Conservation (phyloP, 768 basidiomycete genomes). For the Hericium erinaceus region DNA sequence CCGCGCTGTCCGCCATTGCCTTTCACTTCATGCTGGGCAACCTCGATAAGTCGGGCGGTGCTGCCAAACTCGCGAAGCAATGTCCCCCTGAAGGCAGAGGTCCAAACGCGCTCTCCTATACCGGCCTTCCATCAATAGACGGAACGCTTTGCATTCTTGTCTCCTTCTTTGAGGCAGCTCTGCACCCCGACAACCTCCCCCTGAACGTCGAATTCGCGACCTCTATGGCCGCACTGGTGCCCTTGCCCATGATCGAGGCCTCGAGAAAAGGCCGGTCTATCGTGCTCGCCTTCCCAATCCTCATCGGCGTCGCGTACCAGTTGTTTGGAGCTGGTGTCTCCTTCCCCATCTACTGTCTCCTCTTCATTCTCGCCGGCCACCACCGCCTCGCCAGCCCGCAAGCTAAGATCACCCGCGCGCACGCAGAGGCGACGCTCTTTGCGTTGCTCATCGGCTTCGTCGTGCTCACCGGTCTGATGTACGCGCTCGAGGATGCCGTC, state of each 20-base stretch:
- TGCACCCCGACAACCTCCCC: slow-evolving; percentile 1
- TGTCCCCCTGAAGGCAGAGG: slow-evolving; percentile 10
- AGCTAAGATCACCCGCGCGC: slow-evolving; percentile 9
- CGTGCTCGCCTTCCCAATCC: slow-evolving; percentile 1
- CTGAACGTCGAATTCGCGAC: slow-evolving; percentile 4
- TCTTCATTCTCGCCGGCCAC: slow-evolving; percentile 8
- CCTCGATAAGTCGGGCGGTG: slow-evolving; percentile 9
- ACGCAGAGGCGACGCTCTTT: slow-evolving; percentile 10
- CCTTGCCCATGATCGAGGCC: slow-evolving; percentile 11
- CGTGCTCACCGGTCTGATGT: slow-evolving; percentile 5
- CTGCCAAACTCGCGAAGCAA: neutral
- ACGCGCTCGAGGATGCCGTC: slow-evolving; percentile 5
- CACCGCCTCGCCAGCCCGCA: neutral
- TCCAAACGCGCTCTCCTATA: slow-evolving; percentile 6
- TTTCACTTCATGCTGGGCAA: slow-evolving; percentile 5
- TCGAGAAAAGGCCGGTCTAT: slow-evolving; percentile 3
- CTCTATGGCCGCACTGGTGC: slow-evolving; percentile 3
- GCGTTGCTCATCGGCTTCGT: slow-evolving; percentile 6
- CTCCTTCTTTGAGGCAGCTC: slow-evolving; percentile 7
- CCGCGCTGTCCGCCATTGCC: slow-evolving; percentile 2
- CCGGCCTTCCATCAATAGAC: slow-evolving; percentile 3
- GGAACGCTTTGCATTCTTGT: slow-evolving; percentile 5
- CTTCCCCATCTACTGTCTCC: slow-evolving; percentile 10
- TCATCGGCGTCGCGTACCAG: slow-evolving; percentile 7
- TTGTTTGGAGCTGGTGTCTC: slow-evolving; percentile 2